Evolutionary conservation across 2,329 filamentous ascomycete species (phyloP), one percentile per base, ranked within the genome.

Genomic region (Diatrype stigma): DNA sequence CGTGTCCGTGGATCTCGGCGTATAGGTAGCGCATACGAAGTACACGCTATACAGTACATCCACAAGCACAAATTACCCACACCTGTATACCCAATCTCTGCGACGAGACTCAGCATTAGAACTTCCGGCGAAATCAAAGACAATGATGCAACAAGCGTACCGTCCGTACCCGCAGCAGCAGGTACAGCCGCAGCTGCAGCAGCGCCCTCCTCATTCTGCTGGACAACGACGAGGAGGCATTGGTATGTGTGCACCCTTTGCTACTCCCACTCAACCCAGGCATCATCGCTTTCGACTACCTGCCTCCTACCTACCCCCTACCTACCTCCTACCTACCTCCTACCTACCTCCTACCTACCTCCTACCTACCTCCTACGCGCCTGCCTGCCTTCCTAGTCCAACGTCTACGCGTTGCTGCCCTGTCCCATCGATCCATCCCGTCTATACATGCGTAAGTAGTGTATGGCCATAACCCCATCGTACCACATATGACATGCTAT

Each of bases 61-160:
- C 26, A 30, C 26, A 30, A 37, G 6, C 34, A 17, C 34, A 37
- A 37, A 37, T 17, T 37, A 37, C 34, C 26, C 26, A 30, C 26
- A 30, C 26, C 26, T 30, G 26, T 30, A 30, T 30, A 30, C 26
- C n/a, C n/a, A n/a, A n/a, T 30, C 26, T 30, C 10, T 30, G 10
- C 26, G 26, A 47, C 45, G 34, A 5, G 17, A 14, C 14, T 44
- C 22, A 16, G 14, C 22, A 22, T 37, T 32, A 23, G 26, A 16
- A 28, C 21, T 45, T 23, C 16, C 21, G 22, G 17, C 42, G 45
- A 37, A 5, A 30, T 30, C 26, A 30, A 47, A 34, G 49, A 50
- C 53, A 62, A 73, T 62, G 60, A 81, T 81, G 78, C 78, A 81
- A 69, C 69, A 70, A 51, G 75, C 78, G 57, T 81, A 77, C 63